Percentiles rank a stretch among this genome's conserved stretches.
Evolutionary conservation across 371 early-diverging fungal genomes (phyloP).

Genomic region (Rhizopus stolonifer): DNA sequence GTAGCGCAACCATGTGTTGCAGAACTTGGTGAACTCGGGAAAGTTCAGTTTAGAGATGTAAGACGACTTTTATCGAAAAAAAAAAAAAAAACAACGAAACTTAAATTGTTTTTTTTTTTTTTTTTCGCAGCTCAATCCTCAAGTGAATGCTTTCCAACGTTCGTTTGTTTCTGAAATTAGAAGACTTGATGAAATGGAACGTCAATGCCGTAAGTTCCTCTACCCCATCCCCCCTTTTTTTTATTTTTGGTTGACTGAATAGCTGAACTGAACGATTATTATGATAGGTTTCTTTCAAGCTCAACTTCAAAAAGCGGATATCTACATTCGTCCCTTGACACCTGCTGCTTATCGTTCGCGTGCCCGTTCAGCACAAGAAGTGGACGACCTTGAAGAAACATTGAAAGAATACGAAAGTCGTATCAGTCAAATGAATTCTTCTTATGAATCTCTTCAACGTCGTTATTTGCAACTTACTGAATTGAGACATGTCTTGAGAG

Average conservation of each 20-base stretch:
- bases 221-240: background rate
- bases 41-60: slow-evolving; percentile 95
- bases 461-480: slow-evolving; percentile 87
- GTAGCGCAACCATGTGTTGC: slow-evolving; percentile 91
- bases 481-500: slow-evolving; percentile 86
- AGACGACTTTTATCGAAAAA: slow-evolving; percentile 9
- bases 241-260: background rate
- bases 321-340: slow-evolving; percentile 62
- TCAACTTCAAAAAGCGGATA: slow-evolving; percentile 81
- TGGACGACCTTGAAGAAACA: slow-evolving; percentile 90
- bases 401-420: slow-evolving; percentile 82
- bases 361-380: slow-evolving; percentile 85
- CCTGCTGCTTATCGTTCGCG: slow-evolving; percentile 58
- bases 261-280: too few relatives aligned
- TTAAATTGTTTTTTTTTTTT: too few relatives aligned
- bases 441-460: slow-evolving; percentile 84
- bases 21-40: slow-evolving; percentile 93
- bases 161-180: slow-evolving; percentile 93
- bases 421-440: slow-evolving; percentile 82
- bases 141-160: slow-evolving; percentile 95
- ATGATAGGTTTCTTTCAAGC: slow-evolving; percentile 72
- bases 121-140: slow-evolving; percentile 87
- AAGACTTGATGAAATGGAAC: slow-evolving; percentile 91
- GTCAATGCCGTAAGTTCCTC: slow-evolving; percentile 78
- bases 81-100: background rate